Evolutionary conservation across 352 stramenopile genomes (phyloP), one percentile per base, ranked within the genome.

Genomic region (Phytopythium helicoides): DNA sequence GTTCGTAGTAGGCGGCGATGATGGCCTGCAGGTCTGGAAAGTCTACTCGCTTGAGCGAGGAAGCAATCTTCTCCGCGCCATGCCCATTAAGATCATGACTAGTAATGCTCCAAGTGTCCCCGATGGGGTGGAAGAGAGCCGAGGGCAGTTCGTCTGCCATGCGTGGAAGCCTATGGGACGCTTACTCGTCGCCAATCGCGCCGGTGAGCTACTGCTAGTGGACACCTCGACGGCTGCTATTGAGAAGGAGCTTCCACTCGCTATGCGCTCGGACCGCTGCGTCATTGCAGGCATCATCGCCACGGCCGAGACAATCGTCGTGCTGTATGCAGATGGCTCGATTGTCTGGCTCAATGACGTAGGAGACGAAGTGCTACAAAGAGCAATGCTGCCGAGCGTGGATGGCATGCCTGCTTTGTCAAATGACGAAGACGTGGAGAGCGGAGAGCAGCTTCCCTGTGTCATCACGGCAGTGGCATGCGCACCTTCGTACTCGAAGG

Each of bases 1-100:
- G n/a, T 76, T 93, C 11, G 42, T 93, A 5, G 47, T 92, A 0
- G 85, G 79, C 19, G 78, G 78, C 3, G 68, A 75, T 34, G 74
- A 80, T 28, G 76, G 78, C 6, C 62, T 94, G 9, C 64, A 83
- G 21, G 54, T 92, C 52, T 94, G 73, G 75, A 89, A 86, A 55
- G 56, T 89, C 26, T 89, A 83, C 65, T 64, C 62, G 22, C 49
- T 56, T 37, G 50, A 47, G 25, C 65, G 47, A 12, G 61, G 64
- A n/a, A 58, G 57, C 28, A 64, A 21, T 4, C 52, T 76, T 7
- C 42, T 77, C 35, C 68, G 64, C 48, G 50, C 67, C 3, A 47
- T 72, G 60, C 33, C 52, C 0, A 52, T 73, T n/a, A 22, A 23
- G 28, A 21, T 8, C 2, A n/a, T 37, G 15, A 8, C n/a, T 16